Percentiles rank a stretch among this genome's conserved stretches.
These are phyloP conservation scores for Hyphodiscus sp. DNA, from an alignment of 2,329 filamentous ascomycete genomes.

Conservation along the genomic window DNA sequence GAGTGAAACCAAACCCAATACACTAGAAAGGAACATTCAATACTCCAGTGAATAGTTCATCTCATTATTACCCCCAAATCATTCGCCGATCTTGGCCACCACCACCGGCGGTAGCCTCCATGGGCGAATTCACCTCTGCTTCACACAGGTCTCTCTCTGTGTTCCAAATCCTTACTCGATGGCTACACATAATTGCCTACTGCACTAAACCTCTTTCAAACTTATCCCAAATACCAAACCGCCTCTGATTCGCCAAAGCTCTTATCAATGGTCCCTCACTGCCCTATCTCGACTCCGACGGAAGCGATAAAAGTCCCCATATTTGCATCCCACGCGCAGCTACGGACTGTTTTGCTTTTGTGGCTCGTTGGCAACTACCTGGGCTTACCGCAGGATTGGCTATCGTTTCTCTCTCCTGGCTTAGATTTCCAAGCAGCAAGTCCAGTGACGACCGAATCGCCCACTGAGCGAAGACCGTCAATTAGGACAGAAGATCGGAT, in stretches of 20 bases:
- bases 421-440: background rate
- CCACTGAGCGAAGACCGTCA: too few species aligned
- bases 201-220: background rate
- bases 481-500: background rate
- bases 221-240: background rate
- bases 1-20: background rate
- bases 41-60: background rate
- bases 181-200: conserved; percentile 7
- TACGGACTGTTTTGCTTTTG: background rate
- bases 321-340: conserved; percentile 1
- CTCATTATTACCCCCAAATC: background rate
- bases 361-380: background rate
- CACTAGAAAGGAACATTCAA: background rate
- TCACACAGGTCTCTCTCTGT: background rate
- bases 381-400: background rate
- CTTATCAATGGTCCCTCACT: conserved; percentile 13
- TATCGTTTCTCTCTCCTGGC: background rate
- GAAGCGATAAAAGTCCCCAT: background rate
- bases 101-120: background rate
- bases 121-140: too few species aligned
- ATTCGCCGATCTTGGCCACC: background rate
- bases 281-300: background rate
- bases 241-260: conserved; percentile 15
- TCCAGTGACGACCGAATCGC: too few species aligned
- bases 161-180: conserved; percentile 11